phyloP scores from a whole-genome alignment of 2,329 filamentous ascomycete species.

The Niveomyces coronatus region DNA sequence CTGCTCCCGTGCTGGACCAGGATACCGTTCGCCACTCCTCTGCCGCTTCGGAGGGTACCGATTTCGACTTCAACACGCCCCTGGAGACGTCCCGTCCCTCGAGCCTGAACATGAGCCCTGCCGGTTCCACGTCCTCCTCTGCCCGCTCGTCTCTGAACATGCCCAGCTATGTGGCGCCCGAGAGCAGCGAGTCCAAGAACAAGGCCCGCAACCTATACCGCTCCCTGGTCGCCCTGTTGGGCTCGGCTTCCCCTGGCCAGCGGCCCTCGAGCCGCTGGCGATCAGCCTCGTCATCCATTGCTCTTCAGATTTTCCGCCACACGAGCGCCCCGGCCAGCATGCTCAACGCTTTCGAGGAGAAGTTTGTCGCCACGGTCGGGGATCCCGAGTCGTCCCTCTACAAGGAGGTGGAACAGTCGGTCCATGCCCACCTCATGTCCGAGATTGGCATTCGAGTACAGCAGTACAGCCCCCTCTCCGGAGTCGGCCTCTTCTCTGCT shows the following conservation, averaged over 20 bases:
- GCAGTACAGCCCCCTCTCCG: conserved; percentile 42
- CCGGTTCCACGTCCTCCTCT: conserved; percentile 39
- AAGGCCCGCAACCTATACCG: conserved; percentile 40
- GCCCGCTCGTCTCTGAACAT: conserved; percentile 37
- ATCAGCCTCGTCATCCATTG: conserved; percentile 40
- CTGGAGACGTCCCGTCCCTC: conserved; percentile 37
- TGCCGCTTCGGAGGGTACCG: conserved; percentile 17
- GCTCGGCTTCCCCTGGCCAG: conserved; percentile 35
- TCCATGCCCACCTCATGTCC: conserved; percentile 37
- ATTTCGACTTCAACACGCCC: conserved; percentile 39
- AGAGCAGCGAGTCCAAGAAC: conserved; percentile 29
- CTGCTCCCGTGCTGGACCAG: conserved; percentile 20
- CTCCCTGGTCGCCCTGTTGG: conserved; percentile 43
- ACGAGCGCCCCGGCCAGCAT: conserved; percentile 39
- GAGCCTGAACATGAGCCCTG: conserved; percentile 40
- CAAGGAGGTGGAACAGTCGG: conserved; percentile 37
- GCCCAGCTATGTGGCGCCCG: conserved; percentile 26
- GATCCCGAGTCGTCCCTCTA: conserved; percentile 34
- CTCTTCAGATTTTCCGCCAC: conserved; percentile 49
- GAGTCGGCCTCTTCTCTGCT: conserved; percentile 43
- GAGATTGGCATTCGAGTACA: conserved; percentile 40
- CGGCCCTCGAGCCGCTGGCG: conserved; percentile 40
- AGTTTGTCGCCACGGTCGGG: conserved; percentile 34
- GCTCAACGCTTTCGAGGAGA: conserved; percentile 39
- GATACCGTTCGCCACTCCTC: conserved; percentile 15